Base-by-base conservation (phyloP, 139 green algal species). In the Chlamydomonas sphaeroides region DNA sequence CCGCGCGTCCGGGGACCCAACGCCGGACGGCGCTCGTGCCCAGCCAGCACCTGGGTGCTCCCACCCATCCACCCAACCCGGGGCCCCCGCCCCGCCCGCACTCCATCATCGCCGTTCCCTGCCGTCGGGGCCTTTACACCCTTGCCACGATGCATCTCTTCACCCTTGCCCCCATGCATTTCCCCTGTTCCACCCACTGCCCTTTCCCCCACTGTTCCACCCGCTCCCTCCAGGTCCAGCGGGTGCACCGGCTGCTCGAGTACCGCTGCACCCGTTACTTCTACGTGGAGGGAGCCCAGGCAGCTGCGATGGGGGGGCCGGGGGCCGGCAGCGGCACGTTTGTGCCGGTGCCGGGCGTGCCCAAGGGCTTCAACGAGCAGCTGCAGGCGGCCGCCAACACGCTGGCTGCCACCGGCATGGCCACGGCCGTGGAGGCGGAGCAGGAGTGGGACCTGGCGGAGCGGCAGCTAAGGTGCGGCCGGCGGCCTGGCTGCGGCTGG, bases 191-290 rank as follows among this genome's bases (percentile, higher is more conserved):
- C 45, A 53, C 11, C 20, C 15, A 1, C 39, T 39, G 26, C 21
- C 25, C 3, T 10, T 3, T n/a, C 2, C 7, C 51, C 51, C 21
- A 2, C 51, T 33, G 7, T 35, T 5, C 51, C 53, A 8, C 8
- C 51, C 51, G 33, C 51, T 36, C 26, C 57, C 56, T 21, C 38
- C 68, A 84, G 80, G 74, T 69, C n/a, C 63, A 77, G 18, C 42
- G 57, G 7, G 33, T 70, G 30, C 71, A 86, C 49, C 68, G 72
- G n/a, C 84, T 92, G 71, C 80, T 92, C 65, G 89, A 92, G 76
- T 88, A 87, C 73, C 78, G 89, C 38, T 92, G 89, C 78, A 67
- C 33, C n/a, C 74, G 89, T 30, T 92, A 88, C 71, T 90, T 92
- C 59, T 92, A 86, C 56, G 67, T 83, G 21, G 84, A 88, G 10